phyloP scores from a whole-genome alignment of 192 early-diverging fungal genomes.

The Coemansia erecta region DNA sequence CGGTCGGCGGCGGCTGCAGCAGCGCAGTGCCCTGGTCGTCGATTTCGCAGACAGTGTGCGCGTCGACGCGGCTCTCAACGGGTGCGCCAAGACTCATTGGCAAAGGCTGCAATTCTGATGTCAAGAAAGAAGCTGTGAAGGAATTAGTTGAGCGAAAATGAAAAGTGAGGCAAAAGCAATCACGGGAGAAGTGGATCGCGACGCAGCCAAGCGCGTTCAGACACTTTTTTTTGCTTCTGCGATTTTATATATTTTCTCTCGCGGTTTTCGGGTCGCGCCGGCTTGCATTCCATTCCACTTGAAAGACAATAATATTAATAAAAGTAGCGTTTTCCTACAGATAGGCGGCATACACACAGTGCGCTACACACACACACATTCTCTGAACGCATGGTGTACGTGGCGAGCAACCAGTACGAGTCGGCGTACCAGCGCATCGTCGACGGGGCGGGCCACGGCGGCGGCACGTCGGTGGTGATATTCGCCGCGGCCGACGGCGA shows the following conservation, averaged over 20 bases:
- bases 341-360: too few relatives aligned
- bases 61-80: constrained; percentile 24
- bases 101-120: not conserved
- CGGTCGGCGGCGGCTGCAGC: constrained; percentile 21
- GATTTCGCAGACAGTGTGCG: constrained; percentile 27
- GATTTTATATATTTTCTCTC: too few relatives aligned
- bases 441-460: constrained; percentile 20
- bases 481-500: constrained; percentile 80
- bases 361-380: not conserved
- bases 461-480: constrained; percentile 58
- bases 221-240: constrained; percentile 1
- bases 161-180: too few relatives aligned
- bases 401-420: constrained; percentile 52
- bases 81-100: constrained; percentile 9
- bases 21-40: constrained; percentile 14
- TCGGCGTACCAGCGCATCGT: constrained; percentile 58
- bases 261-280: not conserved
- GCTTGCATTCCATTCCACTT: not conserved
- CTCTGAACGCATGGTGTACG: constrained; percentile 53
- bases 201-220: not conserved
- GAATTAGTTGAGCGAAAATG: not conserved
- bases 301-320: too few relatives aligned
- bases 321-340: too few relatives aligned
- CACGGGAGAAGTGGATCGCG: too few relatives aligned
- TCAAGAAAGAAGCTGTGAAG: not conserved